phyloP scores from a whole-genome alignment of 2,329 filamentous ascomycete genomes.

The Calonectria fujianensis region DNA sequence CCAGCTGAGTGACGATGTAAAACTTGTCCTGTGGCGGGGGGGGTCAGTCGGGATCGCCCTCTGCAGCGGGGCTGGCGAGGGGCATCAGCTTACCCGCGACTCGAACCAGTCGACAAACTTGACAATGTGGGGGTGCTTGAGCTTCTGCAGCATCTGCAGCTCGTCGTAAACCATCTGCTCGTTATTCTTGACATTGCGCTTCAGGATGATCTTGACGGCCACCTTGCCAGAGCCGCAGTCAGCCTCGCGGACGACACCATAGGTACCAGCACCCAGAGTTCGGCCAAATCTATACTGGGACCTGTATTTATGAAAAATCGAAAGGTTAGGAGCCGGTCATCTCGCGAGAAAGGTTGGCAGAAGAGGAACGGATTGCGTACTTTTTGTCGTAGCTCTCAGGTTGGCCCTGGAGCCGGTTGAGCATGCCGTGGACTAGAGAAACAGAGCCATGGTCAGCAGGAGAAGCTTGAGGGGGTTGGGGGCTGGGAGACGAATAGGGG shows the following conservation, averaged over 20 bases:
- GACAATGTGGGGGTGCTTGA: slow-evolving; percentile 97
- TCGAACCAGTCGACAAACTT: slow-evolving; percentile 99
- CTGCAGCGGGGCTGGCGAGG: slow-evolving; percentile 22
- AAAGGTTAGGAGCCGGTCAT: slow-evolving; percentile 53
- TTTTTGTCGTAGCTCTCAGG: slow-evolving; percentile 99
- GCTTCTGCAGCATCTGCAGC: slow-evolving; percentile 91
- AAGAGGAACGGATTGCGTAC: slow-evolving; percentile 68
- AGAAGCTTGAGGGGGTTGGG: slow-evolving; percentile 1
- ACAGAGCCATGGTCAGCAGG: slow-evolving; percentile 50
- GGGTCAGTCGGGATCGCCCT: slow-evolving; percentile 42
- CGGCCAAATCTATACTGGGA: slow-evolving; percentile 93
- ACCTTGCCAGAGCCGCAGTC: slow-evolving; percentile 89
- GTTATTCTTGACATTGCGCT: slow-evolving; percentile 99
- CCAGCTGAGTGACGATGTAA: slow-evolving; percentile 98
- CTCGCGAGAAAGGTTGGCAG: slow-evolving; percentile 40
- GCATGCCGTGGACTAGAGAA: slow-evolving; percentile 85
- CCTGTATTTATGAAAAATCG: slow-evolving; percentile 65
- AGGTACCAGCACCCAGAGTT: slow-evolving; percentile 96
- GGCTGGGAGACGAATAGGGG: neutral
- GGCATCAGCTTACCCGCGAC: slow-evolving; percentile 81
- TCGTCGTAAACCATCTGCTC: slow-evolving; percentile 99
- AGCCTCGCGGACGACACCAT: slow-evolving; percentile 97
- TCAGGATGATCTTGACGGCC: slow-evolving; percentile 98
- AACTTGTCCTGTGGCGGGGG: slow-evolving; percentile 87
- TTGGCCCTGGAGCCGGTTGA: slow-evolving; percentile 97